Percentiles rank a stretch among this genome's conserved stretches.
Conservation (phyloP, 441 rosid genomes). For the Adansonia madagascariensis region DNA sequence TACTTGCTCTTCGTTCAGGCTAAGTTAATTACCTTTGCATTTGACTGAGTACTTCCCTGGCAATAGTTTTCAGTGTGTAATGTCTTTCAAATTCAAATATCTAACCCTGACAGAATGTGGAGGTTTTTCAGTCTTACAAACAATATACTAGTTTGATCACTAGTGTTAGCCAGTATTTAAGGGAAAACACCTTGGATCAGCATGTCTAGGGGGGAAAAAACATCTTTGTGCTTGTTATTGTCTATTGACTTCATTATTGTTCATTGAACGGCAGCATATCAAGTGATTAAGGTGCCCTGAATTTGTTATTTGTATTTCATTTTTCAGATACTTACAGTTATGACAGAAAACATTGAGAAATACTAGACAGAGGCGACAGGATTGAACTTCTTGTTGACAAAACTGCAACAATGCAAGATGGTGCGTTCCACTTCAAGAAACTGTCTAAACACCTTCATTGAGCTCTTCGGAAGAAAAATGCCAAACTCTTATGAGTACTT, state of each 20-base stretch:
- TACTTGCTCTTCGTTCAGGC: slow-evolving; percentile 4
- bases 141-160: neutral
- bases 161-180: neutral
- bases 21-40: neutral
- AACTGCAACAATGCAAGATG: slow-evolving; percentile 96
- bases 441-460: slow-evolving; percentile 88
- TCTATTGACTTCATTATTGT: slow-evolving; percentile 7
- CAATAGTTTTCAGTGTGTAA: neutral
- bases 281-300: slow-evolving; percentile 12
- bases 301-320: neutral
- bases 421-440: slow-evolving; percentile 87
- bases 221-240: slow-evolving; percentile 10
- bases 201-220: neutral
- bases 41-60: neutral
- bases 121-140: slow-evolving; percentile 19
- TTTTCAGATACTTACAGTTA: slow-evolving; percentile 73
- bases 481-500: slow-evolving; percentile 78
- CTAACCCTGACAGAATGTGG: slow-evolving; percentile 1
- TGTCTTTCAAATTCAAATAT: neutral
- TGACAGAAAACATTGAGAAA: slow-evolving; percentile 91
- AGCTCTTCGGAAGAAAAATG: slow-evolving; percentile 98
- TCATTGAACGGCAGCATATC: neutral
- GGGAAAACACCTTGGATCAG: slow-evolving; percentile 8
- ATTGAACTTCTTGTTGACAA: slow-evolving; percentile 96
- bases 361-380: slow-evolving; percentile 92